Evolutionary conservation across 306 rosid genomes (phyloP), one percentile per base, ranked within the genome.

Genomic region (Corylus avellana): DNA sequence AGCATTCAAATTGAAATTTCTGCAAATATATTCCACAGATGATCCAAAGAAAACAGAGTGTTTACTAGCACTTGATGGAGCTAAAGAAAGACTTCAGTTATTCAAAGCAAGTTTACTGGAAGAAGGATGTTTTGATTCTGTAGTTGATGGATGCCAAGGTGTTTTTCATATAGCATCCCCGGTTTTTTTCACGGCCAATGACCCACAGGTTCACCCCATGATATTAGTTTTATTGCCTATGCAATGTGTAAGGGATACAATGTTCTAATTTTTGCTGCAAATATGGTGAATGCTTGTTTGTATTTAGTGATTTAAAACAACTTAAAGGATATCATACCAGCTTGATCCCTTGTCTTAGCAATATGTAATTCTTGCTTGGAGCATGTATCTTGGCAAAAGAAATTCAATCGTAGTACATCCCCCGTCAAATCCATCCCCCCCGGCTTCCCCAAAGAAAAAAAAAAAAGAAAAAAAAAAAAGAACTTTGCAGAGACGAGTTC

Each of bases 91-190:
- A 50, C 78, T 74, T 42, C 29, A 59, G 51, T 46, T 75, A 14
- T 75, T 75, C 39, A 25, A 47, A 61, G 78, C 78, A 59, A 25
- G 46, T 25, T 59, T 75, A 75, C 56, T 75, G 70, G 70, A 75
- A 39, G 78, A 59, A 50, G 78, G 78, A 47, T 75, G 56, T 59
- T 75, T 75, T 61, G 70, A 75, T 75, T 75, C 71, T 8, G 70
- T 37, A 3, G 78, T 75, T 42, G 78, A 75, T 44, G 58, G 70
- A 2, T 75, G 78, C 25, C 37, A 58, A 8, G 78, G 78, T 5
- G 78, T 75, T 12, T 75, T 75, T 25, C 78, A 75, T 55, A 58
- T 70, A 4, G 85, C 81, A 13, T 76, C 78, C 0, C 81, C 81
- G 3, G 39, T 72, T 17, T 12, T 1, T 25, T 0, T 37, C 1